Evolutionary conservation across 2,329 filamentous ascomycete genomes (phyloP), one percentile per base, ranked within the genome.

Genomic region (Epichloe sp.): DNA sequence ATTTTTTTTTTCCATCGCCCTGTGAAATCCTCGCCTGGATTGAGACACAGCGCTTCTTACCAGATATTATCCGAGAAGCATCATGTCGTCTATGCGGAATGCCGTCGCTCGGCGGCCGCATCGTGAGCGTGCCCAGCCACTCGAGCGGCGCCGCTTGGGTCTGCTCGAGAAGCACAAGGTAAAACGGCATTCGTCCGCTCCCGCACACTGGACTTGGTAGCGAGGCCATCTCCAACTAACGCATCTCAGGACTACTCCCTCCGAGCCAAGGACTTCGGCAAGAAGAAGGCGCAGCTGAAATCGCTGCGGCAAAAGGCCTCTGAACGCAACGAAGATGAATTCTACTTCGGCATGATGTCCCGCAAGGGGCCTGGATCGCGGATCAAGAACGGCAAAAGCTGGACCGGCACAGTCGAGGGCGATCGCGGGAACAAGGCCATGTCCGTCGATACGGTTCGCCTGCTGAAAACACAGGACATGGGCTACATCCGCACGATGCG

Each of bases 161-260:
- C 79, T 97, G 21, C 82, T 97, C 55, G 93, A 97, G 68, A 97
- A 98, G 72, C 86, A 93, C 77, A 96, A 96, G 73, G 83, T 84
- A 63, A 42, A 42, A 63, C 56, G 31, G 26, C 37, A 38, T 11
- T 31, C 31, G 15, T 2, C 34, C 10, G 44, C 19, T 2, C 19
- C 4, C 14, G 8, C 19, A n/a, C 31, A 26, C 10, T 2, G 2
- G 17, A 2, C 8, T 7, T 41, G 12, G 19, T 19, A 21, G 21
- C 14, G 5, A 12, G 19, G 6, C 19, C 11, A 6, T 5, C 17
- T 21, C 34, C 50, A 15, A 12, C 19, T 37, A n/a, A n/a, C 23
- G 15, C 2, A 14, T 35, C 17, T 41, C 54, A 78, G 75, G 81
- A 85, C 64, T 84, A 85, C 66, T 74, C 76, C 76, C 76, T 81